phyloP scores from a whole-genome alignment of 2,329 filamentous ascomycete genomes.

The Pseudocercospora ulei region DNA sequence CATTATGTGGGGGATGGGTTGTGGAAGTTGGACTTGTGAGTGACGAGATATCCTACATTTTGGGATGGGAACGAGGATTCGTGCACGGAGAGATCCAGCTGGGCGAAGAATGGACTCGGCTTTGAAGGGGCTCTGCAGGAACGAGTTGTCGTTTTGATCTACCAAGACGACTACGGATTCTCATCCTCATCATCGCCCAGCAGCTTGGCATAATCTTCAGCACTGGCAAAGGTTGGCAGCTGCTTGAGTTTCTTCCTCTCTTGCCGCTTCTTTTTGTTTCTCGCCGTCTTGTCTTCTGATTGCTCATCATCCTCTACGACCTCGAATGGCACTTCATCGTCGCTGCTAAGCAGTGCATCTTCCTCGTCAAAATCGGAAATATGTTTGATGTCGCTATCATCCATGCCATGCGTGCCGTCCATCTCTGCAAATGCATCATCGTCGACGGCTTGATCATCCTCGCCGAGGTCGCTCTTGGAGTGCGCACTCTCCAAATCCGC shows the following conservation, averaged over 20 bases:
- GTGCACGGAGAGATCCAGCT: too few species aligned
- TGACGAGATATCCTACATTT: background rate
- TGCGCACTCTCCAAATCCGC: slow-evolving; percentile 38
- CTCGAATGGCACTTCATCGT: slow-evolving; percentile 48
- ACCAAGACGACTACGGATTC: too few species aligned
- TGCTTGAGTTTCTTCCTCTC: slow-evolving; percentile 79
- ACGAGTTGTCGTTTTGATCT: too few species aligned
- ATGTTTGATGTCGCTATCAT: slow-evolving; percentile 49
- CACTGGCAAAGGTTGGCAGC: slow-evolving; percentile 84
- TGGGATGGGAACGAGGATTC: background rate
- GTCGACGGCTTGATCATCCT: slow-evolving; percentile 36
- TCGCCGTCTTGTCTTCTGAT: slow-evolving; percentile 37
- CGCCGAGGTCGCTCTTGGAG: slow-evolving; percentile 36
- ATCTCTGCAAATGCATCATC: slow-evolving; percentile 37
- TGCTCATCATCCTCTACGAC: slow-evolving; percentile 44
- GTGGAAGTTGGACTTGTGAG: slow-evolving; percentile 58
- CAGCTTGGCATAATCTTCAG: slow-evolving; percentile 78
- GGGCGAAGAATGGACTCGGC: too few species aligned
- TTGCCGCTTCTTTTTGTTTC: slow-evolving; percentile 44
- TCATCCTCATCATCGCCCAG: slow-evolving; percentile 27
- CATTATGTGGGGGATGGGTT: slow-evolving; percentile 92
- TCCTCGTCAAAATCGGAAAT: slow-evolving; percentile 40
- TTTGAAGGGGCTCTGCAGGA: too few species aligned
- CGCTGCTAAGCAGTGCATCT: slow-evolving; percentile 38
- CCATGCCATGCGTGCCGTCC: slow-evolving; percentile 34